Percentiles rank a stretch among this genome's conserved stretches.
These are phyloP conservation scores for Lentithecium fluviatile DNA, from an alignment of 495 filamentous ascomycete genomes.

Conservation along the genomic window DNA sequence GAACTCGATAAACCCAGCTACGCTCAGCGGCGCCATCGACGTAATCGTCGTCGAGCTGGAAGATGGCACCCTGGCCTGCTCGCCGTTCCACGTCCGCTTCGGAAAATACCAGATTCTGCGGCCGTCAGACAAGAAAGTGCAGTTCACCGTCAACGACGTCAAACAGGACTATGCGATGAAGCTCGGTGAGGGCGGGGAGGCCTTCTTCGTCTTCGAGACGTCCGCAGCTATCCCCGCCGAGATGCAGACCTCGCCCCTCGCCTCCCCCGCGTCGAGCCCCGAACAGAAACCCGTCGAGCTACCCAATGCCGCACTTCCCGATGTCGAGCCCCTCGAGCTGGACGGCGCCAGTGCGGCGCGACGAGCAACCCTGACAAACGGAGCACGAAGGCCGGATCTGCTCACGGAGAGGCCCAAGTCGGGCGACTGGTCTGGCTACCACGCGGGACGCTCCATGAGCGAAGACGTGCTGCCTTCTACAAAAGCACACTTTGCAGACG, in stretches of 20 bases:
- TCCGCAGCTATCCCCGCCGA: slow-evolving; percentile 81
- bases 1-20: slow-evolving; percentile 99
- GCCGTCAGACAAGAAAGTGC: slow-evolving; percentile 94
- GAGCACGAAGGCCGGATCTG: slow-evolving; percentile 30
- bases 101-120: slow-evolving; percentile 96
- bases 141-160: slow-evolving; percentile 89
- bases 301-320: slow-evolving; percentile 60
- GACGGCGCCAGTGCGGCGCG: slow-evolving; percentile 41
- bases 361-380: slow-evolving; percentile 22
- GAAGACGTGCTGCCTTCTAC: slow-evolving; percentile 34
- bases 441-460: slow-evolving; percentile 22
- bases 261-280: slow-evolving; percentile 83
- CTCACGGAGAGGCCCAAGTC: slow-evolving; percentile 38
- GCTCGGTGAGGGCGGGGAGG: slow-evolving; percentile 93
- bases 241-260: slow-evolving; percentile 88
- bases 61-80: slow-evolving; percentile 88
- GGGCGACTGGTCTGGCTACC: slow-evolving; percentile 34
- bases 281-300: slow-evolving; percentile 56
- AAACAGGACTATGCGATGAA: slow-evolving; percentile 98
- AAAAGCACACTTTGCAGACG: slow-evolving; percentile 13
- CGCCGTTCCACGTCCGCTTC: slow-evolving; percentile 97
- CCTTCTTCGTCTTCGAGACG: slow-evolving; percentile 98
- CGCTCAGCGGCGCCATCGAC: slow-evolving; percentile 94
- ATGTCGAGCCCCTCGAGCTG: slow-evolving; percentile 82
- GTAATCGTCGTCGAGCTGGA: slow-evolving; percentile 98